Evolutionary conservation across 257 asterid genomes (phyloP), one percentile per base, ranked within the genome.

Genomic region (Solanum peruvianum): DNA sequence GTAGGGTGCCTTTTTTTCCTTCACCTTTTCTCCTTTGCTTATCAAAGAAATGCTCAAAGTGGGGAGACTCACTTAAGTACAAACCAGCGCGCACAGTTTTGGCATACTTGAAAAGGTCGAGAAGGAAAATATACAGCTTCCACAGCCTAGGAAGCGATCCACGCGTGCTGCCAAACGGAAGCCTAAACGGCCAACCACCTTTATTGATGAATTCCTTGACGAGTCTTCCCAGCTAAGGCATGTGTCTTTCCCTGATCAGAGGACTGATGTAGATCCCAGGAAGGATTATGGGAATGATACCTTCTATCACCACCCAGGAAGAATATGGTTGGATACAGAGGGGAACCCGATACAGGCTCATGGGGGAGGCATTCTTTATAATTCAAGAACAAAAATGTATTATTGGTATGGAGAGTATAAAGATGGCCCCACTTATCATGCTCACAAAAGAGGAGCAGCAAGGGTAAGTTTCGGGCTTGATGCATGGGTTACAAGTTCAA

Each of bases 361-460:
- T 89, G 99, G 99, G 52, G 99, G 98, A 86, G 98, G 99, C 47
- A 92, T 97, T 88, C 87, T 96, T 39, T 95, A 93, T 49, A 98
- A 97, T 87, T 95, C 88, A 80, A 91, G 87, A 86, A 91, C 92
- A 58, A 87, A 52, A 91, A 94, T 94, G 42, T 96, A 95, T 91
- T 97, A 94, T 89, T 97, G 99, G 99, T 97, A 96, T 85, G 99
- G 99, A 23, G 99, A 97, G 92, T 97, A 91, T 89, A 97, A 97
- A 92, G 98, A 97, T 80, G 99, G 99, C 16, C 97, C 96, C 81
- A 97, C 99, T 83, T 96, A 97, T 89, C 99, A 91, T 88, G 95
- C 98, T 89, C 99, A 96, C 93, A 94, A 91, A 78, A 94, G 88
- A 89, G 98, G 96, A 90, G 95, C 99, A 71, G 99, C 99, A 7